Evolutionary conservation across 306 rosid species (phyloP).

Genomic region (Quercus glauca): DNA sequence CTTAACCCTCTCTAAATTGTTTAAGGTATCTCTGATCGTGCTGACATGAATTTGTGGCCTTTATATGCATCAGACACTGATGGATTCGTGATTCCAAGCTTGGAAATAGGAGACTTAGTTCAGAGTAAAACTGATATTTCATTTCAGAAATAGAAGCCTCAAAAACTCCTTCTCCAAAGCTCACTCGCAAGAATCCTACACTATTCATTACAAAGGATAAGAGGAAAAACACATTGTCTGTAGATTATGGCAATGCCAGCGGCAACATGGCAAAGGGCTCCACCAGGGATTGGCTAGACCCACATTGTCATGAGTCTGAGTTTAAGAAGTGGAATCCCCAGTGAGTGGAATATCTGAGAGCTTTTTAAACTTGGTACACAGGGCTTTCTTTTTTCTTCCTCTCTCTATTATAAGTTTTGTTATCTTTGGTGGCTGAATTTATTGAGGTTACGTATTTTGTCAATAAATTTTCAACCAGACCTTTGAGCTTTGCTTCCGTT

Average conservation of each 20-base stretch:
- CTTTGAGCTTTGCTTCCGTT: constrained; percentile 1
- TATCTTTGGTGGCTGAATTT: constrained; percentile 17
- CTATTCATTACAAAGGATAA: constrained; percentile 37
- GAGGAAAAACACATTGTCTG: constrained; percentile 85
- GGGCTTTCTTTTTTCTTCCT: too few species aligned
- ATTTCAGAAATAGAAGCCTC: constrained; percentile 46
- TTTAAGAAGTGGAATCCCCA: constrained; percentile 65
- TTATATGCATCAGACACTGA: constrained; percentile 62
- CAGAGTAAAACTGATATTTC: constrained; percentile 39
- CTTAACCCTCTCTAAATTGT: too few species aligned
- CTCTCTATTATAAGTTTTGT: background rate
- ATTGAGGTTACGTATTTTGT: background rate
- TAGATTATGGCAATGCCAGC: constrained; percentile 58
- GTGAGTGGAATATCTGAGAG: constrained; percentile 14
- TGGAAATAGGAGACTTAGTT: constrained; percentile 64
- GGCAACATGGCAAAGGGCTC: constrained; percentile 48
- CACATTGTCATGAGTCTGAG: constrained; percentile 87
- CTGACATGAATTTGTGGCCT: background rate
- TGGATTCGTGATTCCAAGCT: constrained; percentile 92
- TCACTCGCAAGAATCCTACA: constrained; percentile 13
- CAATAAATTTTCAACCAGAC: constrained; percentile 13
- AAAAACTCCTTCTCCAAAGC: constrained; percentile 68
- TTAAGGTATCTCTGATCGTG: too few species aligned
- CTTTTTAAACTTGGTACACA: background rate
- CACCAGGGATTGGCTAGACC: constrained; percentile 84